phyloP scores from a whole-genome alignment of 2,329 filamentous ascomycete species.

The Aspergillus terreus region DNA sequence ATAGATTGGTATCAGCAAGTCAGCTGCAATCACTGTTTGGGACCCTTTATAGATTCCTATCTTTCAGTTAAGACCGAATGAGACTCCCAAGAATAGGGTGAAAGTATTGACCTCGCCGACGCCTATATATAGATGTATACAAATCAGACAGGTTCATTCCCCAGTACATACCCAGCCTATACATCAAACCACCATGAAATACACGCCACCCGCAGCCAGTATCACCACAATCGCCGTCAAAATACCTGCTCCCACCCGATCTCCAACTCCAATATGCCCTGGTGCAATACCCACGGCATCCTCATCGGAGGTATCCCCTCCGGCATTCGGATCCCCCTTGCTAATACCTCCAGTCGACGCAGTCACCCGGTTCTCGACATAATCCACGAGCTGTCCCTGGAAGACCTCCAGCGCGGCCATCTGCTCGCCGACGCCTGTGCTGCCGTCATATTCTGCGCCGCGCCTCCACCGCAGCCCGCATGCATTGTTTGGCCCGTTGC shows the following conservation, averaged over 20 bases:
- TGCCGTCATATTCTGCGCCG: constrained; percentile 29
- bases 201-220: neutral
- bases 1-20: too few species aligned
- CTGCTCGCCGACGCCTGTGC: constrained; percentile 34
- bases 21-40: too few species aligned
- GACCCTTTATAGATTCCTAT: too few species aligned
- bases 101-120: neutral
- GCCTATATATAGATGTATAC: neutral
- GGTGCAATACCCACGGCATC: constrained; percentile 42
- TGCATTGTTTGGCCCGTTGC: constrained; percentile 33
- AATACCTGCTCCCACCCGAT: constrained; percentile 5
- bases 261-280: constrained; percentile 35
- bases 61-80: too few species aligned
- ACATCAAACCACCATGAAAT: constrained; percentile 1
- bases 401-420: constrained; percentile 52
- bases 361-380: constrained; percentile 36
- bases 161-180: neutral
- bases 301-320: constrained; percentile 38
- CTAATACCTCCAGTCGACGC: constrained; percentile 55
- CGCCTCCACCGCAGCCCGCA: constrained; percentile 39
- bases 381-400: constrained; percentile 48
- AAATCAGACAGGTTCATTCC: neutral
- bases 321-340: constrained; percentile 37
- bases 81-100: too few species aligned
- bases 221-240: constrained; percentile 4